Evolutionary conservation across 2,329 filamentous ascomycete species (phyloP).

Genomic region (Diaporthe sp.): DNA sequence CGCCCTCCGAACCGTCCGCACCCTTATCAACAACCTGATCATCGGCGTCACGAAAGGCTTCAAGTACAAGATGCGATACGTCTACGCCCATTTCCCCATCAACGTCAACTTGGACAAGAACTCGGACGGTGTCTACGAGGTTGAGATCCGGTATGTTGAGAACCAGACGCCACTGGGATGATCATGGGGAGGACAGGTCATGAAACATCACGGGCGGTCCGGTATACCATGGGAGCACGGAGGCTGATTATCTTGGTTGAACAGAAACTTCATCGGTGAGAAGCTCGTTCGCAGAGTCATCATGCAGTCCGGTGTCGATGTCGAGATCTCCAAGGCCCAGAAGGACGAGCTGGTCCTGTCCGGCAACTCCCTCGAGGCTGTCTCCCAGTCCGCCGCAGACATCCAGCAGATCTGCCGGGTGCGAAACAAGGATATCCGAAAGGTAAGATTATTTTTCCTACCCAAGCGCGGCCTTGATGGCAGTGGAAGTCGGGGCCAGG

Average conservation of each 20-base stretch:
- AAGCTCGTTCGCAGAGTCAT: slow-evolving; percentile 95
- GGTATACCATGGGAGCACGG: not conserved
- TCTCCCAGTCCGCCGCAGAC: slow-evolving; percentile 98
- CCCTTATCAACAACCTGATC: slow-evolving; percentile 98
- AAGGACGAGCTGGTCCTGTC: slow-evolving; percentile 97
- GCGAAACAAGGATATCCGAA: slow-evolving; percentile 99
- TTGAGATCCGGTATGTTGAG: slow-evolving; percentile 91
- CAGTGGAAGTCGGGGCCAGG: not conserved
- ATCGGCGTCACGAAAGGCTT: slow-evolving; percentile 98
- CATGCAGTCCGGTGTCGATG: slow-evolving; percentile 92
- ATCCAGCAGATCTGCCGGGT: slow-evolving; percentile 99
- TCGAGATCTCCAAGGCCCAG: slow-evolving; percentile 89
- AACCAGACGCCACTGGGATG: slow-evolving; percentile 7
- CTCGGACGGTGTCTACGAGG: slow-evolving; percentile 86
- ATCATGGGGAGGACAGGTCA: not conserved
- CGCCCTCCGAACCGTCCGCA: slow-evolving; percentile 97
- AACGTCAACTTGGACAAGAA: slow-evolving; percentile 99
- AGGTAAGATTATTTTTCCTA: slow-evolving; percentile 66
- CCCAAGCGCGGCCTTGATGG: not conserved
- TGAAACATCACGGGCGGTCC: not conserved
- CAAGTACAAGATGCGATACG: slow-evolving; percentile 99
- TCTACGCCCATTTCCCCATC: slow-evolving; percentile 99
- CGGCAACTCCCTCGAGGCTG: slow-evolving; percentile 96
- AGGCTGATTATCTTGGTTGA: slow-evolving; percentile 29
- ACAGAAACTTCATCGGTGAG: slow-evolving; percentile 97